Evolutionary conservation across 352 stramenopile species (phyloP).

Genomic region (Elongisporangium anandrum): DNA sequence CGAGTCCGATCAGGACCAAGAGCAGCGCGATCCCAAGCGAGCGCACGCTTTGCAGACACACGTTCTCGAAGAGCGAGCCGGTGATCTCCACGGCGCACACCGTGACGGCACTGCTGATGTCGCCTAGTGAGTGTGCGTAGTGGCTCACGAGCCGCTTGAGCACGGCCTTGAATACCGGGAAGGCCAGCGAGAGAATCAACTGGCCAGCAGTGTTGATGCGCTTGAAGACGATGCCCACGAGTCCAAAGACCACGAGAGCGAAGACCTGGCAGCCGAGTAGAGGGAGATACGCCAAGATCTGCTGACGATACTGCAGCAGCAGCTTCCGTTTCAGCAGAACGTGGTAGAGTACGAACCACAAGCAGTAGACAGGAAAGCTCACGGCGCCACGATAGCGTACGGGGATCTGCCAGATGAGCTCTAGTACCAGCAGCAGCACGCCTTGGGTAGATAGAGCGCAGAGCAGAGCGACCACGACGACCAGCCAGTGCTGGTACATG

Average conservation of each 20-base stretch:
- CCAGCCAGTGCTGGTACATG: conserved; percentile 12
- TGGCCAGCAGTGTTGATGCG: conserved; percentile 3
- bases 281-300: conserved; percentile 11
- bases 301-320: conserved; percentile 1
- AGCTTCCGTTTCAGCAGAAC: conserved; percentile 5
- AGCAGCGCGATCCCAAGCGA: conserved; percentile 7
- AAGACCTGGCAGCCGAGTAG: conserved; percentile 10
- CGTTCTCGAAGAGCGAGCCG: conserved; percentile 22
- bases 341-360: conserved; percentile 9
- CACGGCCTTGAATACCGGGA: conserved; percentile 8
- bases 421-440: conserved; percentile 5
- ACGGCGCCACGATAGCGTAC: conserved; percentile 16
- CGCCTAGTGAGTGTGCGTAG: conserved; percentile 10
- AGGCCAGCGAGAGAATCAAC: conserved; percentile 9
- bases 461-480: conserved; percentile 5
- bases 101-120: conserved; percentile 21
- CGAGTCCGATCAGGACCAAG: conserved; percentile 11
- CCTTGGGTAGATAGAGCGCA: conserved; percentile 6
- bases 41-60: conserved; percentile 17
- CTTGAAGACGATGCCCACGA: conserved; percentile 12
- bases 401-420: conserved; percentile 12
- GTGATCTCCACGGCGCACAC: conserved; percentile 24
- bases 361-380: neutral
- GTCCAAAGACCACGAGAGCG: conserved; percentile 16
- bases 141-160: conserved; percentile 18